A percentile compares a stretch with the other conserved stretches of the same genome.
phyloP scores from a whole-genome alignment of 805 yeast species.

The Wickerhamomyces rabaulensis region DNA sequence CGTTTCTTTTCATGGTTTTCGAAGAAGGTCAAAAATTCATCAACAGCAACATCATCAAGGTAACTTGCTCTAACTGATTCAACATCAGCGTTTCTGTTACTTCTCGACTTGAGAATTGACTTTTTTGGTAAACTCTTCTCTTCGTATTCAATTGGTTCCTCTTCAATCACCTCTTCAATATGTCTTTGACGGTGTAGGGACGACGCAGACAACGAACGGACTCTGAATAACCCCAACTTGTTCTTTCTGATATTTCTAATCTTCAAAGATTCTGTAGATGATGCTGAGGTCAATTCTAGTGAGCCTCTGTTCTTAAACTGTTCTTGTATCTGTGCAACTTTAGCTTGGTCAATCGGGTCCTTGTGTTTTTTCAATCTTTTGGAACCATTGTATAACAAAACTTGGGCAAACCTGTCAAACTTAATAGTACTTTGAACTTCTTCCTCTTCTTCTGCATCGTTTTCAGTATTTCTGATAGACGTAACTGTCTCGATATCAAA shows the following conservation, averaged over 20 bases:
- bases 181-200: neutral
- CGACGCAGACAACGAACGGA: neutral
- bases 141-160: neutral
- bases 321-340: neutral
- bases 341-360: slow-evolving; percentile 17
- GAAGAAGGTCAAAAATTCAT: slow-evolving; percentile 30
- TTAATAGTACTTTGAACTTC: slow-evolving; percentile 13
- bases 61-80: slow-evolving; percentile 32
- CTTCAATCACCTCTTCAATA: neutral
- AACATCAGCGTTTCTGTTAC: slow-evolving; percentile 28
- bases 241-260: neutral
- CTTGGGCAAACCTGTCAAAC: slow-evolving; percentile 24
- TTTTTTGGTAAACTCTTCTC: slow-evolving; percentile 10
- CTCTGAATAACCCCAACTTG: neutral
- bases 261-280: neutral
- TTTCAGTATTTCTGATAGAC: neutral
- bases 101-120: slow-evolving; percentile 34
- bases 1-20: slow-evolving; percentile 32
- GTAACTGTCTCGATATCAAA: neutral
- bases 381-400: slow-evolving; percentile 24
- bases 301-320: slow-evolving; percentile 8
- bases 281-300: slow-evolving; percentile 2
- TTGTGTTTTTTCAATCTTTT: slow-evolving; percentile 27
- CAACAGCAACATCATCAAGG: slow-evolving; percentile 34
- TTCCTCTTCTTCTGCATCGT: neutral